These are phyloP conservation scores for Gossypium thurberi DNA, from an alignment of 345 rosid genomes.

Conservation along the genomic window DNA sequence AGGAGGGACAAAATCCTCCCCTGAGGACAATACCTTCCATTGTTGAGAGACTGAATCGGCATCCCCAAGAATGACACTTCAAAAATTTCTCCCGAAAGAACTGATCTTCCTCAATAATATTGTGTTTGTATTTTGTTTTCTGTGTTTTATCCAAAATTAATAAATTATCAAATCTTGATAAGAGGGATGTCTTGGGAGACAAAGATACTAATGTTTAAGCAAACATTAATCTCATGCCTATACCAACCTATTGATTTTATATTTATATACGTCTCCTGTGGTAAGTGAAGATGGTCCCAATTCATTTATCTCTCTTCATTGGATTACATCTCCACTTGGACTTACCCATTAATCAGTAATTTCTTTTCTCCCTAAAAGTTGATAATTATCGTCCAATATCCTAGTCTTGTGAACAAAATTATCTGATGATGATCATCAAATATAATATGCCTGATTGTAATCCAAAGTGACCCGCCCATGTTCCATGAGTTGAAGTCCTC, in stretches of 20 bases:
- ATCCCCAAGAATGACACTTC: no score
- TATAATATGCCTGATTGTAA: no score
- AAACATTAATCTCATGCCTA: background rate
- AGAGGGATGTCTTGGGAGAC: background rate
- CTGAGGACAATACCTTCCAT: no score
- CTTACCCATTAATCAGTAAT: background rate
- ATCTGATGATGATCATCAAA: no score
- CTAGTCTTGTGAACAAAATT: no score
- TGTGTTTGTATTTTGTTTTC: no score
- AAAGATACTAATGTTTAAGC: background rate
- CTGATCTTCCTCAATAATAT: no score
- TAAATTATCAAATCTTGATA: background rate
- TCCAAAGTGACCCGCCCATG: no score
- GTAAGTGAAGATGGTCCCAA: conserved; percentile 5
- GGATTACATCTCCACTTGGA: background rate
- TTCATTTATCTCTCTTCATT: background rate
- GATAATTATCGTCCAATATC: background rate
- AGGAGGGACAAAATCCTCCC: no score
- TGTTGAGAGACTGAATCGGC: no score
- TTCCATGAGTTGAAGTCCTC: background rate
- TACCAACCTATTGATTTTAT: background rate
- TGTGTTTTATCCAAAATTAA: background rate
- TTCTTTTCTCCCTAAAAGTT: background rate
- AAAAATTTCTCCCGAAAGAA: no score
- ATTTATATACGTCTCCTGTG: background rate